Evolutionary conservation across 1,139 yeast species (phyloP).

Genomic region (Suhomyces atakaporum): DNA sequence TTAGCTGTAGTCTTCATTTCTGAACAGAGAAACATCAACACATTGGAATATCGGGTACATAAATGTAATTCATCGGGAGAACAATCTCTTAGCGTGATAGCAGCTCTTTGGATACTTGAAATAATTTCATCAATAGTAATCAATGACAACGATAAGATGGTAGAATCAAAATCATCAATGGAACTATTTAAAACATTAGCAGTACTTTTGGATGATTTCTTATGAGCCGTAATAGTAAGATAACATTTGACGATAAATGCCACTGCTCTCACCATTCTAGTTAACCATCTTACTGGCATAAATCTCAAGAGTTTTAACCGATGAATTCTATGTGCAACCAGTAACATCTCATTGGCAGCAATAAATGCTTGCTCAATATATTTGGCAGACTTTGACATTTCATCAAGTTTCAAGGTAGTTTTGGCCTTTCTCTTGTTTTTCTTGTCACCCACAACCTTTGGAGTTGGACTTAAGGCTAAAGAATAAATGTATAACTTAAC

Average conservation of each 20-base stretch:
- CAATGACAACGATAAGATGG: slow-evolving; percentile 60
- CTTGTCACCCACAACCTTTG: slow-evolving; percentile 20
- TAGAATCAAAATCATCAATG: slow-evolving; percentile 44
- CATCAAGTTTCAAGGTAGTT: slow-evolving; percentile 58
- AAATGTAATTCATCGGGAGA: slow-evolving; percentile 89
- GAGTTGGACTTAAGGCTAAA: slow-evolving; percentile 61
- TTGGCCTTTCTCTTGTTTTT: slow-evolving; percentile 23
- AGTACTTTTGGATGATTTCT: slow-evolving; percentile 17
- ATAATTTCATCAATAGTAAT: slow-evolving; percentile 73
- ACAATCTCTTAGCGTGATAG: slow-evolving; percentile 74
- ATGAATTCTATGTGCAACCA: slow-evolving; percentile 72
- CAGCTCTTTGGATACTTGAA: slow-evolving; percentile 68
- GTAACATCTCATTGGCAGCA: slow-evolving; percentile 80
- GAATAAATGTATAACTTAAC: slow-evolving; percentile 83
- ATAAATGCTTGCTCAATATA: slow-evolving; percentile 80
- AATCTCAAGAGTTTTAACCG: slow-evolving; percentile 61
- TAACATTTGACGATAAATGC: slow-evolving; percentile 89
- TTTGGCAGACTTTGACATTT: slow-evolving; percentile 70
- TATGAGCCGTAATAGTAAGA: slow-evolving; percentile 60
- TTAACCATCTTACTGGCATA: slow-evolving; percentile 92
- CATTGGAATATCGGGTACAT: slow-evolving; percentile 78
- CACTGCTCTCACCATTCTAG: slow-evolving; percentile 84
- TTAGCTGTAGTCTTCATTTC: slow-evolving; percentile 59
- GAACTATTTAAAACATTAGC: slow-evolving; percentile 17
- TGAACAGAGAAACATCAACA: slow-evolving; percentile 73